A percentile compares a stretch with the other conserved stretches of the same genome.
Conservation (phyloP, 2,329 filamentous ascomycete species). For the Sarocladium oryzae region DNA sequence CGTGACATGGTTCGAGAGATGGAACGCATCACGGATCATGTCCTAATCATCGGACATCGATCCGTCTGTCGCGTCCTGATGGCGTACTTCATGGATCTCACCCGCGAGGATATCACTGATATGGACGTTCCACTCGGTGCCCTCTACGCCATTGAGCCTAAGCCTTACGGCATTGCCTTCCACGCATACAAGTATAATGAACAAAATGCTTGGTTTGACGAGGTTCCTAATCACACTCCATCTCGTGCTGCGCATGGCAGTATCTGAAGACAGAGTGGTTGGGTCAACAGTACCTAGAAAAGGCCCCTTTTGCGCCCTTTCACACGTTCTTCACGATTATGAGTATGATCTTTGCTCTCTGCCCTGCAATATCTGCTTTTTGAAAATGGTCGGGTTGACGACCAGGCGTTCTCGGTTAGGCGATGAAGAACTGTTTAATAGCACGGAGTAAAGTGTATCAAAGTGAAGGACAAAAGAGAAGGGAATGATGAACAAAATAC, state of each 20-base stretch:
- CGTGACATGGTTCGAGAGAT: constrained; percentile 95
- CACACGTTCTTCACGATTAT: neutral
- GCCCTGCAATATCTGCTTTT: neutral
- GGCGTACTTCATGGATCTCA: constrained; percentile 93
- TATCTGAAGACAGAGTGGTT: neutral
- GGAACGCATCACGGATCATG: constrained; percentile 93
- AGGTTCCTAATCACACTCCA: constrained; percentile 77
- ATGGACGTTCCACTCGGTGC: constrained; percentile 91
- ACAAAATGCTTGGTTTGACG: constrained; percentile 70
- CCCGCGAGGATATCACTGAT: constrained; percentile 85
- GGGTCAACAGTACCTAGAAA: too few species aligned
- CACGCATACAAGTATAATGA: constrained; percentile 91
- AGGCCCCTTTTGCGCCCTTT: too few species aligned
- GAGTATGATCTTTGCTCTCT: neutral
- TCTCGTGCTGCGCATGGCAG: constrained; percentile 37
- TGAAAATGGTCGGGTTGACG: neutral
- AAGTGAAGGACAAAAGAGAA: neutral
- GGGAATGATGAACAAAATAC: neutral
- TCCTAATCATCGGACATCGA: constrained; percentile 86
- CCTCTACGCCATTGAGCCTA: constrained; percentile 91
- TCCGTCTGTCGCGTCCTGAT: constrained; percentile 88
- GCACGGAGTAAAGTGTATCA: constrained; percentile 3
- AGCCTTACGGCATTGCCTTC: constrained; percentile 96
- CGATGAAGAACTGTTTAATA: neutral
- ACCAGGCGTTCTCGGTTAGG: neutral